phyloP scores from a whole-genome alignment of 2,329 filamentous ascomycete species.

The Botrytis hyacinthi region DNA sequence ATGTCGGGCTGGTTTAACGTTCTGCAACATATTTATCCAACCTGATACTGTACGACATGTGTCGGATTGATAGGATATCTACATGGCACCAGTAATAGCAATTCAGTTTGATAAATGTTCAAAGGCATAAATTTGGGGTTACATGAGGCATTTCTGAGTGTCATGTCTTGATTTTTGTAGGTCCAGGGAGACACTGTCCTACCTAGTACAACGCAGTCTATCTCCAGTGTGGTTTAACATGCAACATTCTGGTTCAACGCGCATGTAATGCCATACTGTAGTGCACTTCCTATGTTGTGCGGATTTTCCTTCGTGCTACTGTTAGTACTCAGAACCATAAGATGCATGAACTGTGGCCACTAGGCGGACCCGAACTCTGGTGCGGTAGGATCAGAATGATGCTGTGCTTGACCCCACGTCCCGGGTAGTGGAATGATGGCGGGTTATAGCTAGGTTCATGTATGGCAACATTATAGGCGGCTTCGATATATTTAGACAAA shows the following conservation, averaged over 20 bases:
- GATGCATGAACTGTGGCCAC: background rate
- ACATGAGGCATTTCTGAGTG: background rate
- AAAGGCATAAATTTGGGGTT: background rate
- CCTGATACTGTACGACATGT: background rate
- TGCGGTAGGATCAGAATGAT: constrained; percentile 10
- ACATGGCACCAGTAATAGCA: background rate
- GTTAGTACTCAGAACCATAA: background rate
- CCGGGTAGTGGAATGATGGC: background rate
- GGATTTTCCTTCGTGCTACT: background rate
- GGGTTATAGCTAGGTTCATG: background rate
- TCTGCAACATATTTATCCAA: background rate
- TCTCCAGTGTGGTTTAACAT: background rate
- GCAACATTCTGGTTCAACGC: background rate
- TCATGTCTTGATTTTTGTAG: background rate
- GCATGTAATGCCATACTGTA: background rate
- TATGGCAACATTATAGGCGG: too few relatives aligned
- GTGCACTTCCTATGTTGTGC: background rate
- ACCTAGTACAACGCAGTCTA: background rate
- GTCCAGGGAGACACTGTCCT: background rate
- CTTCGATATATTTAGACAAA: background rate
- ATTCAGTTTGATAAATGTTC: background rate
- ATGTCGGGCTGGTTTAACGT: background rate
- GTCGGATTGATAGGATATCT: background rate
- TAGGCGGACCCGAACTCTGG: background rate
- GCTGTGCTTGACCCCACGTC: background rate